Conservation (phyloP, 106 monocot genomes). For the Apostasia ramifera region DNA sequence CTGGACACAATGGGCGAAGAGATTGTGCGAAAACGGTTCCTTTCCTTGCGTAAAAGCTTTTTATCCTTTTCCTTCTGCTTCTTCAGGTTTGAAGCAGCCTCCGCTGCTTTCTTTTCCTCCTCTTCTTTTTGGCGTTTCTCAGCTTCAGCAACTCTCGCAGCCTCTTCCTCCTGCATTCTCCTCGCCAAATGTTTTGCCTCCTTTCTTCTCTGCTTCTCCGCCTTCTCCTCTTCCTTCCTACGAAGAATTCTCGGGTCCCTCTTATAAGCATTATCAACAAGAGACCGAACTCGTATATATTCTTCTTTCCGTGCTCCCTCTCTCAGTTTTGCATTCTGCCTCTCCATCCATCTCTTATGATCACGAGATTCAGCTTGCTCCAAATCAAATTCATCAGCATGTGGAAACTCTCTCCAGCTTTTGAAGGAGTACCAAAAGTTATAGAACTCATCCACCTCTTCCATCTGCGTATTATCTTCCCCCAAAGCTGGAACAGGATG, state of each 20-base stretch:
- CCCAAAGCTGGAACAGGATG: conserved; percentile 64
- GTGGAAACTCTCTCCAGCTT: conserved; percentile 89
- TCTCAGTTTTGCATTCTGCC: conserved; percentile 76
- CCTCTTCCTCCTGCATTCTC: conserved; percentile 76
- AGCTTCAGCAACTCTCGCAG: conserved; percentile 53
- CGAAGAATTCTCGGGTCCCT: conserved; percentile 72
- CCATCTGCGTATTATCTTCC: conserved; percentile 45
- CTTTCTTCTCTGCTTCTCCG: conserved; percentile 76
- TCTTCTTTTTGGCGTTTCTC: conserved; percentile 60
- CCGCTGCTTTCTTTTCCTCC: conserved; percentile 61
- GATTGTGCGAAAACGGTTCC: conserved; percentile 52
- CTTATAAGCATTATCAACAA: conserved; percentile 86
- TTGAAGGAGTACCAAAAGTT: conserved; percentile 88
- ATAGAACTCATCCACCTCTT: conserved; percentile 75
- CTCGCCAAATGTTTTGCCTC: conserved; percentile 63
- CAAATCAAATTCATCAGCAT: conserved; percentile 84
- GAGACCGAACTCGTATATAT: conserved; percentile 51
- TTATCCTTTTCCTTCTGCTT: conserved; percentile 86
- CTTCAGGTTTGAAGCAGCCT: conserved; percentile 65
- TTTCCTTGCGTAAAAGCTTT: conserved; percentile 78
- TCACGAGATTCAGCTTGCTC: conserved; percentile 88
- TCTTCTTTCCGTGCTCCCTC: conserved; percentile 84
- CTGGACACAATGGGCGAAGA: conserved; percentile 34
- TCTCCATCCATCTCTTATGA: conserved; percentile 95
- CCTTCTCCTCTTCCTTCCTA: conserved; percentile 79